A percentile compares a stretch with the other conserved stretches of the same genome.
Conservation (phyloP, 441 rosid genomes). For the Adansonia rubrostipa region DNA sequence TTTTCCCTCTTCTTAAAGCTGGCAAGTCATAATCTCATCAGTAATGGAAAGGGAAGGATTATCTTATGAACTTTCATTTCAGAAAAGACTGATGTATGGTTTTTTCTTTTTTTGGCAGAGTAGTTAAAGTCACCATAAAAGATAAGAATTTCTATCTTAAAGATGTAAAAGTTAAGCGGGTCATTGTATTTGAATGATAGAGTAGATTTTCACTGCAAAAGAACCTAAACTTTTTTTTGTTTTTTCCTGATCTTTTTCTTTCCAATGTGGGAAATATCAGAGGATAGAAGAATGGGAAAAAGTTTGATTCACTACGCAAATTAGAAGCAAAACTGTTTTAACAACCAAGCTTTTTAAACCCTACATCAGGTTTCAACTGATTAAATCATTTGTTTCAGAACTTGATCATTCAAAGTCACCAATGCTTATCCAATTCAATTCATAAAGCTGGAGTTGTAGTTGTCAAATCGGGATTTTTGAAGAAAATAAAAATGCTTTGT, state of each 20-base stretch:
- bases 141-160: not conserved
- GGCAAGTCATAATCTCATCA: slow-evolving; percentile 10
- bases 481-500: not conserved
- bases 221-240: not conserved
- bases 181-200: not conserved
- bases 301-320: not conserved
- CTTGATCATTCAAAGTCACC: not conserved
- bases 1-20: not conserved
- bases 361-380: not conserved
- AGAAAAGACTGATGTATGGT: not conserved
- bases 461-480: not conserved
- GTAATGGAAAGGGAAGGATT: not conserved
- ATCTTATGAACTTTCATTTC: not conserved
- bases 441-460: not conserved
- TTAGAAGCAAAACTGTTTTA: not conserved
- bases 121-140: not conserved
- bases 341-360: not conserved
- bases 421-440: slow-evolving; percentile 12
- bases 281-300: not conserved
- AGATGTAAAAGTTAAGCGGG: not conserved
- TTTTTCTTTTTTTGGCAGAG: not conserved
- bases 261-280: not conserved
- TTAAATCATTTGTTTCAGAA: not conserved
- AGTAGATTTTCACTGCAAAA: slow-evolving; percentile 4
- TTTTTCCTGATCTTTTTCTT: not conserved